Evolutionary conservation across 495 filamentous ascomycete genomes (phyloP).

Genomic region (Neurospora pannonica): DNA sequence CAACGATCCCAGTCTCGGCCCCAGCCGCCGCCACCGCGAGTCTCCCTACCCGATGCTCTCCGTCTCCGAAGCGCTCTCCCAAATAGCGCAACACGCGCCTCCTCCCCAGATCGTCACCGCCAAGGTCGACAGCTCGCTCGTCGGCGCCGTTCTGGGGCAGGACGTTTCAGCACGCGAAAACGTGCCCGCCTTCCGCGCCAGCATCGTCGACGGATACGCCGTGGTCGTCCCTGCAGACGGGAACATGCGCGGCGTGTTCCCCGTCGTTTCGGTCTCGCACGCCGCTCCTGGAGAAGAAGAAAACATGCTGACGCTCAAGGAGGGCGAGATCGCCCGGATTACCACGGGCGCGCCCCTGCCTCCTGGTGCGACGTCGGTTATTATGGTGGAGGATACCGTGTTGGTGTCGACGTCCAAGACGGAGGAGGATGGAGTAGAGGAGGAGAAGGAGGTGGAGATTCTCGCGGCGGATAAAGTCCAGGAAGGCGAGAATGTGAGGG

Average conservation of each 20-base stretch:
- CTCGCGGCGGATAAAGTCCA: constrained; percentile 57
- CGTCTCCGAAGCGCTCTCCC: constrained; percentile 67
- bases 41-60: constrained; percentile 91
- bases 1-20: constrained; percentile 74
- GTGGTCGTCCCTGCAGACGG: constrained; percentile 52
- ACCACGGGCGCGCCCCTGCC: constrained; percentile 92
- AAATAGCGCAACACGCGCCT: constrained; percentile 63
- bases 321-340: constrained; percentile 75
- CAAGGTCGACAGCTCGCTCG: constrained; percentile 51
- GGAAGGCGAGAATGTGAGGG: constrained; percentile 78
- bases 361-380: constrained; percentile 77
- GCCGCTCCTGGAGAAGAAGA: constrained; percentile 52
- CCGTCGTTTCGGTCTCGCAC: constrained; percentile 79
- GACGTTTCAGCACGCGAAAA: constrained; percentile 70
- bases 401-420: constrained; percentile 73
- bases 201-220: constrained; percentile 96
- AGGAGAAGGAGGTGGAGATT: constrained; percentile 83
- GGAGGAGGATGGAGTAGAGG: constrained; percentile 76
- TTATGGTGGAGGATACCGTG: constrained; percentile 95
- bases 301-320: constrained; percentile 45
- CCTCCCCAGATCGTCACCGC: constrained; percentile 41
- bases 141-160: constrained; percentile 71
- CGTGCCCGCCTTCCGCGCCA: constrained; percentile 88
- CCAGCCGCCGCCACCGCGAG: constrained; percentile 63
- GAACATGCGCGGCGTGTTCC: constrained; percentile 66